Evolutionary conservation across 257 asterid species (phyloP), one percentile per base, ranked within the genome.

Genomic region (Nyctanthes arbortristis): DNA sequence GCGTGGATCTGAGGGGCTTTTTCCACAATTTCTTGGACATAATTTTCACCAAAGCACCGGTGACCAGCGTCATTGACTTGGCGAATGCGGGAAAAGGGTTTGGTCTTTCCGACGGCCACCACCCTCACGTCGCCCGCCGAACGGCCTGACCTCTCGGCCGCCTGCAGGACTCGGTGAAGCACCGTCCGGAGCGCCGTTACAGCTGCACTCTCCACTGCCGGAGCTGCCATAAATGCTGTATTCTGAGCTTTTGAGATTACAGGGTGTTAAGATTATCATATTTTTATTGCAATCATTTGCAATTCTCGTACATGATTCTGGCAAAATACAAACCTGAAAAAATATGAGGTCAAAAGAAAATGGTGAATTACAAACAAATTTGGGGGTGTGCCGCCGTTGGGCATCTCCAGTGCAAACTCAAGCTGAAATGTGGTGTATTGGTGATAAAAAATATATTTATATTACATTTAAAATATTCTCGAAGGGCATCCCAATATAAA

Each of bases 61-160:
- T 91, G 95, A 29, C 97, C 97, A 18, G 90, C 78, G 65, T 79
- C 91, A 74, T 91, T 89, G 14, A 89, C 82, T 54, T 89, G 85
- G 11, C 71, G 78, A 61, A 89, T 85, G 35, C 87, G 90, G 66
- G 96, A 78, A 5, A 78, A 31, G 1, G 96, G 95, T 68, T 91
- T 91, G 28, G 96, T 91, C 83, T 91, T 91, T 78, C 97, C 55
- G 28, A 91, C 97, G 4, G 95, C 97, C 58, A 91, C 87, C 62
- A 91, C 95, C 69, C 93, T 84, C 9, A 91, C 93, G 52, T 84
- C 93, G 7, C 81, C 87, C 16, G 87, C 79, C 11, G 82, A 81
- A 78, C 97, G 95, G 52, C 97, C 93, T 60, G 91, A 84, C 72
- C 78, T 84, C 67, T 89, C 93, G 1, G 92, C 96, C 28, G 95